phyloP scores from a whole-genome alignment of 208 protist genomes.

The Phytomonas francai region DNA sequence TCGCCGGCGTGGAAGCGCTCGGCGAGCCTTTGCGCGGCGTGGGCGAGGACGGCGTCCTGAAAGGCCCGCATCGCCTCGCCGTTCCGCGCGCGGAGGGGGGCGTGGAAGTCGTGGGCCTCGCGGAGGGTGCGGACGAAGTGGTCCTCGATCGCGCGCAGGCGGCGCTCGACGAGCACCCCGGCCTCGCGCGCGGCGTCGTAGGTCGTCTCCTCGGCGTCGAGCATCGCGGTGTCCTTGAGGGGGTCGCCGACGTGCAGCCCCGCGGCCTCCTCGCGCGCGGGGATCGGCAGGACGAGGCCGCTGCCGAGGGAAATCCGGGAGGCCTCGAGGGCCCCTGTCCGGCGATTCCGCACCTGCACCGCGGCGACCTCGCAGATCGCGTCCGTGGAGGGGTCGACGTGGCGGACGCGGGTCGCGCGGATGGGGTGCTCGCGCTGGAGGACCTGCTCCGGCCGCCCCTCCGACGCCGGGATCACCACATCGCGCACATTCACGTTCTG shows the following conservation, averaged over 20 bases:
- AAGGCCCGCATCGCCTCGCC: conserved; percentile 57
- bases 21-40: conserved; percentile 44
- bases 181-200: conserved; percentile 62
- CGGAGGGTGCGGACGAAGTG: conserved; percentile 62
- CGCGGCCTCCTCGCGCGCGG: conserved; percentile 26
- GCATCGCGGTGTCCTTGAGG: conserved; percentile 73
- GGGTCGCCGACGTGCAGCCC: conserved; percentile 61
- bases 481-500: conserved; percentile 88
- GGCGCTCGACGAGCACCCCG: conserved; percentile 48
- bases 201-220: conserved; percentile 74
- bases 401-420: conserved; percentile 48
- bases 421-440: conserved; percentile 86
- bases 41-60: conserved; percentile 47
- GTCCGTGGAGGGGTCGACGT: conserved; percentile 81
- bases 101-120: conserved; percentile 56
- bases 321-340: conserved; percentile 61
- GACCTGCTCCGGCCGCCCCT: conserved; percentile 77
- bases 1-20: conserved; percentile 13
- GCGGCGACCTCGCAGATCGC: conserved; percentile 58
- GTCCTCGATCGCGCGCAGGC: conserved; percentile 78
- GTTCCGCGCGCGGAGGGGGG: conserved; percentile 38
- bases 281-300: conserved; percentile 76
- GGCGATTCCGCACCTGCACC: conserved; percentile 77
- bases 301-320: conserved; percentile 66
- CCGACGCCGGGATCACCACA: conserved; percentile 76